Conservation (phyloP, 2,329 filamentous ascomycete genomes). For the Pezicula carpinea region DNA sequence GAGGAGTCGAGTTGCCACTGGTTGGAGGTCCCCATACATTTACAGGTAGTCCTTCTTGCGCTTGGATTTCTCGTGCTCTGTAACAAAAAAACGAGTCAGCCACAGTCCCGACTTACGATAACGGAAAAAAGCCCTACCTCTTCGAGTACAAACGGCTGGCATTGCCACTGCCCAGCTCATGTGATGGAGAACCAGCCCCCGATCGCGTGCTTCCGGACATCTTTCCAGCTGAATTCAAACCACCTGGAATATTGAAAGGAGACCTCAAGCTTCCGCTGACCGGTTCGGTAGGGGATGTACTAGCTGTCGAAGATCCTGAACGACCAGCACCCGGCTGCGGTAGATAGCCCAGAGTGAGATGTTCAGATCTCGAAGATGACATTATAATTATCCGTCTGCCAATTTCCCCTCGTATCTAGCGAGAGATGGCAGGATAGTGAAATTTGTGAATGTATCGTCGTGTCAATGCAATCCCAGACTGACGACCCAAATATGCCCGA, state of each 20-base stretch:
- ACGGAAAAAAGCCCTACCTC: conserved; percentile 57
- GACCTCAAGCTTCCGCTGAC: conserved; percentile 63
- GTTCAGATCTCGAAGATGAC: conserved; percentile 82
- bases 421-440: conserved; percentile 22
- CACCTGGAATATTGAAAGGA: conserved; percentile 65
- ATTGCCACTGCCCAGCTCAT: conserved; percentile 67
- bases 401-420: conserved; percentile 21
- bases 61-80: conserved; percentile 96
- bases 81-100: conserved; percentile 15
- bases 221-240: conserved; percentile 53
- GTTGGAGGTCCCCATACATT: conserved; percentile 92
- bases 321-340: conserved; percentile 36
- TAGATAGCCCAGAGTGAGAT: conserved; percentile 78
- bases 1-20: conserved; percentile 90
- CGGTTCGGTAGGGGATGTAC: conserved; percentile 75
- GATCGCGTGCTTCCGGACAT: conserved; percentile 63
- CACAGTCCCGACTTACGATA: neutral
- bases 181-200: conserved; percentile 92
- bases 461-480: conserved; percentile 1
- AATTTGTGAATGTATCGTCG: conserved; percentile 17
- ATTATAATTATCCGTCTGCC: conserved; percentile 70
- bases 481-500: conserved; percentile 1
- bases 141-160: conserved; percentile 78
- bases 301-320: conserved; percentile 75
- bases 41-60: conserved; percentile 78